Percentiles rank a stretch among this genome's conserved stretches.
phyloP scores from a whole-genome alignment of 2,329 filamentous ascomycete species.

The Fusarium sp. region DNA sequence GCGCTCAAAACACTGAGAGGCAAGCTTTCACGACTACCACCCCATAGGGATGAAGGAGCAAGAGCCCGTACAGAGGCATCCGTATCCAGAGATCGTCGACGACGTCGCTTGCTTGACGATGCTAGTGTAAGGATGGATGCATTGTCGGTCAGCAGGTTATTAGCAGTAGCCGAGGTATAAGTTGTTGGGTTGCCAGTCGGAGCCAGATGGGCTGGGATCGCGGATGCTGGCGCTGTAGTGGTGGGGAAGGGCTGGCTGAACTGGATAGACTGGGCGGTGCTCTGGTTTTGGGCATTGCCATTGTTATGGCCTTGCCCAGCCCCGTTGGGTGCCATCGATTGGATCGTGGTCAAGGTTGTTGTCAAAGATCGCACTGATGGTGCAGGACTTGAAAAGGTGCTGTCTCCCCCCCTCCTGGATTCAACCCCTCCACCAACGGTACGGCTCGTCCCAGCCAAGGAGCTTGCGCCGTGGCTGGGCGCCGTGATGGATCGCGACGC shows the following conservation, averaged over 20 bases:
- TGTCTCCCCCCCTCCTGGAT: constrained; percentile 76
- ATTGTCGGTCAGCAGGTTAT: constrained; percentile 85
- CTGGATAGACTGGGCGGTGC: constrained; percentile 65
- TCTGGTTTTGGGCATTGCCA: constrained; percentile 50
- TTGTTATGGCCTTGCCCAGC: constrained; percentile 51
- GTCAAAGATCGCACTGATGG: constrained; percentile 84
- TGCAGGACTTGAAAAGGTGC: constrained; percentile 85
- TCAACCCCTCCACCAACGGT: constrained; percentile 76
- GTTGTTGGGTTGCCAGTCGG: constrained; percentile 73
- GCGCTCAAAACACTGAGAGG: constrained; percentile 83
- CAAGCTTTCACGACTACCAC: constrained; percentile 82
- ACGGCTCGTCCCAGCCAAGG: constrained; percentile 78
- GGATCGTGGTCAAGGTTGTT: constrained; percentile 87
- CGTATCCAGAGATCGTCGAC: constrained; percentile 84
- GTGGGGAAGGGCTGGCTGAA: constrained; percentile 76
- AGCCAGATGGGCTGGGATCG: constrained; percentile 77
- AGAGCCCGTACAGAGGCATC: constrained; percentile 87
- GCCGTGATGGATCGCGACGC: constrained; percentile 79
- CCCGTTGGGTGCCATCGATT: constrained; percentile 75
- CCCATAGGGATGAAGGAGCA: constrained; percentile 85
- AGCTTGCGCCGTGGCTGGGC: constrained; percentile 77
- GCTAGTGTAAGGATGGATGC: constrained; percentile 88
- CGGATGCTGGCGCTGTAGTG: constrained; percentile 73
- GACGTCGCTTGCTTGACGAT: constrained; percentile 82
- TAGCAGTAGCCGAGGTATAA: constrained; percentile 82